Conservation (phyloP, 139 green algal genomes). For the Dunaliella sp. region DNA sequence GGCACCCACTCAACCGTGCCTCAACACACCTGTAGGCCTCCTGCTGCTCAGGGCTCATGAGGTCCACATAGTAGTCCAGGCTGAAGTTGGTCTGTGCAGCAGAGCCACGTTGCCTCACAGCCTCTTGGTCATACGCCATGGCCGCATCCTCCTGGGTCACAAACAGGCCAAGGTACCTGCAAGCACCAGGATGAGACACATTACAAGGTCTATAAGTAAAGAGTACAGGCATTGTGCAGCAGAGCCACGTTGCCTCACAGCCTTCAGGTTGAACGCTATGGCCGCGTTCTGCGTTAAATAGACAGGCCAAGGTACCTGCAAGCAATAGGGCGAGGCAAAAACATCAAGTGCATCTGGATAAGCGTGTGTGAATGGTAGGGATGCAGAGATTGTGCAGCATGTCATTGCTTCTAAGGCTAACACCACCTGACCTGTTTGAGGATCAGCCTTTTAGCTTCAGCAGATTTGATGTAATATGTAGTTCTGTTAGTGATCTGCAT, state of each 20-base stretch:
- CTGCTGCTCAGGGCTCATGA: conserved; percentile 33
- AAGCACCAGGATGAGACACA: not conserved
- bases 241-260: conserved; percentile 54
- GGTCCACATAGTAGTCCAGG: conserved; percentile 52
- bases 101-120: conserved; percentile 54
- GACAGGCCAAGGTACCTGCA: conserved; percentile 71
- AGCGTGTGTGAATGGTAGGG: not conserved
- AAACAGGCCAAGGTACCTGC: conserved; percentile 71
- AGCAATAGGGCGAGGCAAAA: not conserved
- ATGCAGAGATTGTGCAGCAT: conserved; percentile 31
- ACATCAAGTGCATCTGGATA: not conserved
- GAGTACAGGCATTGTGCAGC: conserved; percentile 31
- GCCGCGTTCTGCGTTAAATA: conserved; percentile 62
- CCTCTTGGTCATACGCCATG: conserved; percentile 69
- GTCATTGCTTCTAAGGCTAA: no score
- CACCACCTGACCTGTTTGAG: no score
- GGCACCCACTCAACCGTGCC: no score
- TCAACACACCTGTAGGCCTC: conserved; percentile 17
- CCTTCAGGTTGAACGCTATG: conserved; percentile 67
- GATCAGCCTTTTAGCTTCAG: no score
- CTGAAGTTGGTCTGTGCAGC: conserved; percentile 77
- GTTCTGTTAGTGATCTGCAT: no score
- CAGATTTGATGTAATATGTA: no score
- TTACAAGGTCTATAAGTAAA: not conserved
- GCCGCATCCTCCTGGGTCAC: conserved; percentile 67